These are phyloP conservation scores for Mycena amicta DNA, from an alignment of 768 basidiomycete genomes.

Conservation along the genomic window DNA sequence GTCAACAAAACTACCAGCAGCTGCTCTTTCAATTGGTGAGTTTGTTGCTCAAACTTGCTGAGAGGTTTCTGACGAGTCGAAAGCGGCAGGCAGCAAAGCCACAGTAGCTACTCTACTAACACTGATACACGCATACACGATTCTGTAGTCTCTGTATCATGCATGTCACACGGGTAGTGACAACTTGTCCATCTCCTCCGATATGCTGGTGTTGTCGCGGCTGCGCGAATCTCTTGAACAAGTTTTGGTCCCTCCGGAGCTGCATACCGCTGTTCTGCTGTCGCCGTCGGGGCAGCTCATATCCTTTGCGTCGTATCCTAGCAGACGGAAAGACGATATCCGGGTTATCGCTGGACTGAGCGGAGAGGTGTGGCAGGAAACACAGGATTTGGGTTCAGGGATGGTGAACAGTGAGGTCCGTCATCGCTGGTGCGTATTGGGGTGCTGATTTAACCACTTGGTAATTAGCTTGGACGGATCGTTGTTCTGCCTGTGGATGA, in stretches of 20 bases:
- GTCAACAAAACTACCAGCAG: constrained; percentile 20
- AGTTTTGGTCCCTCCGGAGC: constrained; percentile 55
- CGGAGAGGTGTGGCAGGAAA: constrained; percentile 80
- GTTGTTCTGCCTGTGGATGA: constrained; percentile 68
- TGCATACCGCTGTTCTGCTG: constrained; percentile 74
- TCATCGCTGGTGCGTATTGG: background rate
- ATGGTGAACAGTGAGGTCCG: constrained; percentile 81
- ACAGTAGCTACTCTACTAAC: background rate
- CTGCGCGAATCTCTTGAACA: constrained; percentile 68
- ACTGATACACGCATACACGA: background rate
- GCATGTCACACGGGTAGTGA: background rate
- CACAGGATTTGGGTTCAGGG: constrained; percentile 61
- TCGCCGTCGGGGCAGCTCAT: constrained; percentile 77
- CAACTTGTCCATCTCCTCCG: too few species aligned
- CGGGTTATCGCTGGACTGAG: constrained; percentile 72
- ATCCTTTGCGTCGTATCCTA: constrained; percentile 59
- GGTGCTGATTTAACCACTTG: background rate
- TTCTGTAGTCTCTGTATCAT: background rate
- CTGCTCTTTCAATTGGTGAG: constrained; percentile 17
- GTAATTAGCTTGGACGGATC: constrained; percentile 64
- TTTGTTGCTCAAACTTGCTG: background rate
- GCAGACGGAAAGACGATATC: constrained; percentile 69
- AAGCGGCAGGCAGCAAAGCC: constrained; percentile 4
- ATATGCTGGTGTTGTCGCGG: constrained; percentile 71
- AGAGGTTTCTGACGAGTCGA: too few species aligned